Conservation (phyloP, 192 early-diverging fungal species). For the Backusella mclennaniae region DNA sequence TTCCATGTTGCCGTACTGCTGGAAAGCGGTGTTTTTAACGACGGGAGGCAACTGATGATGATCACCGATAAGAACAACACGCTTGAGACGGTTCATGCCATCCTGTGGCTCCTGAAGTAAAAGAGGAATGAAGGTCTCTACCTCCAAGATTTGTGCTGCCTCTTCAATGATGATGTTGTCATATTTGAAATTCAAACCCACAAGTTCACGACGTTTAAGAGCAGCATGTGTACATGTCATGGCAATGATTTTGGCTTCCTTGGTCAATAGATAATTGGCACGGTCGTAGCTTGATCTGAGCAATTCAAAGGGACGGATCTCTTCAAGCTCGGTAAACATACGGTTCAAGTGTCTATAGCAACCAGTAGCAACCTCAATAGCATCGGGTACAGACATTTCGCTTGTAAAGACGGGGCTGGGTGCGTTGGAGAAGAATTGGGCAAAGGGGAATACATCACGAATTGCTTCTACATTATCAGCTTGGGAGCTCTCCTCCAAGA, state of each 20-base stretch:
- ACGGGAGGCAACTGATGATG: slow-evolving; percentile 97
- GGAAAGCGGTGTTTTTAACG: slow-evolving; percentile 84
- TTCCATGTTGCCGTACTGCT: slow-evolving; percentile 89
- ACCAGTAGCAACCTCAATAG: slow-evolving; percentile 65
- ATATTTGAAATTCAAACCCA: slow-evolving; percentile 90
- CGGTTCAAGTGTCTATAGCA: slow-evolving; percentile 78
- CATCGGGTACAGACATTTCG: slow-evolving; percentile 44
- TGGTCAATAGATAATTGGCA: slow-evolving; percentile 89
- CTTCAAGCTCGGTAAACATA: slow-evolving; percentile 87
- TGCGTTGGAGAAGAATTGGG: slow-evolving; percentile 67
- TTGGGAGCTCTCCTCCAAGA: slow-evolving; percentile 34
- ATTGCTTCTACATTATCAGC: slow-evolving; percentile 39
- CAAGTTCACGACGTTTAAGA: slow-evolving; percentile 80
- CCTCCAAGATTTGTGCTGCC: slow-evolving; percentile 91
- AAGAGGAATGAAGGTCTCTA: slow-evolving; percentile 94
- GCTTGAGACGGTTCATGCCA: slow-evolving; percentile 68
- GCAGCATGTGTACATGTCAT: slow-evolving; percentile 98
- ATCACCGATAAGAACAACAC: slow-evolving; percentile 96
- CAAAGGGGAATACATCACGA: slow-evolving; percentile 77
- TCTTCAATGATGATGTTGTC: slow-evolving; percentile 98
- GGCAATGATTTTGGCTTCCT: slow-evolving; percentile 94
- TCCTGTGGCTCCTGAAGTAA: slow-evolving; percentile 74
- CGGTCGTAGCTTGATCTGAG: slow-evolving; percentile 76
- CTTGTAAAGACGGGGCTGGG: slow-evolving; percentile 70
- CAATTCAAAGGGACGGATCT: slow-evolving; percentile 94